Conservation (phyloP, 2,329 filamentous ascomycete genomes). For the Penicillium sp. region DNA sequence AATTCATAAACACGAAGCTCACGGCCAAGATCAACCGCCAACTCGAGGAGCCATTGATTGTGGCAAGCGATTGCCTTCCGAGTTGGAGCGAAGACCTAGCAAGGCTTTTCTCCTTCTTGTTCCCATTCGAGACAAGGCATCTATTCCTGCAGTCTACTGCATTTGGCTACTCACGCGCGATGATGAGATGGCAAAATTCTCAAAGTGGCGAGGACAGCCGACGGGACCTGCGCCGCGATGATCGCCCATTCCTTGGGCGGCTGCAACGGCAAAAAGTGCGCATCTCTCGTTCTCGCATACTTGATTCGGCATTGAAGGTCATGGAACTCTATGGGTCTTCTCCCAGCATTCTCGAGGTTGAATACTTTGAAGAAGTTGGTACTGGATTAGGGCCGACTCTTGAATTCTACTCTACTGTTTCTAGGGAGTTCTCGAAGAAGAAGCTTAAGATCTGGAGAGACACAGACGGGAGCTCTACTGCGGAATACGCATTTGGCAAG, state of each 20-base stretch:
- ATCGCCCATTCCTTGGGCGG: slow-evolving; percentile 84
- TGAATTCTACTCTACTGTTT: slow-evolving; percentile 97
- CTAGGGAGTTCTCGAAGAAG: slow-evolving; percentile 95
- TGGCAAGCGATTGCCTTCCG: slow-evolving; percentile 93
- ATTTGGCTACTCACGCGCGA: slow-evolving; percentile 94
- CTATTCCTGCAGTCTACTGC: slow-evolving; percentile 97
- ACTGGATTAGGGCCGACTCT: slow-evolving; percentile 93
- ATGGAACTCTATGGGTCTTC: slow-evolving; percentile 99
- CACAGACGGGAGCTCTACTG: slow-evolving; percentile 69
- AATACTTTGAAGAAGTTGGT: slow-evolving; percentile 98
- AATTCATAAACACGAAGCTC: slow-evolving; percentile 98
- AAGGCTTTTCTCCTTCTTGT: slow-evolving; percentile 90
- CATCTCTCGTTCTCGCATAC: slow-evolving; percentile 88
- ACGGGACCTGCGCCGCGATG: slow-evolving; percentile 77
- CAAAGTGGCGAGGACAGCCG: slow-evolving; percentile 78
- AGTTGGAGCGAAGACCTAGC: slow-evolving; percentile 95
- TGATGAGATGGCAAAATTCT: slow-evolving; percentile 95
- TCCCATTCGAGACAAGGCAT: slow-evolving; percentile 96
- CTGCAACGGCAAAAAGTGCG: slow-evolving; percentile 97
- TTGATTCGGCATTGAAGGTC: slow-evolving; percentile 95
- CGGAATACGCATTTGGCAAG: slow-evolving; percentile 81
- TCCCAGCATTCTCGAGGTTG: slow-evolving; percentile 91
- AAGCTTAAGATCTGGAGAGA: slow-evolving; percentile 97
- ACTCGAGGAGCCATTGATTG: slow-evolving; percentile 91
- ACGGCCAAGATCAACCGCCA: slow-evolving; percentile 97